These are phyloP conservation scores for Lecanicillium sp. DNA, from an alignment of 2,329 filamentous ascomycete genomes.

Conservation along the genomic window DNA sequence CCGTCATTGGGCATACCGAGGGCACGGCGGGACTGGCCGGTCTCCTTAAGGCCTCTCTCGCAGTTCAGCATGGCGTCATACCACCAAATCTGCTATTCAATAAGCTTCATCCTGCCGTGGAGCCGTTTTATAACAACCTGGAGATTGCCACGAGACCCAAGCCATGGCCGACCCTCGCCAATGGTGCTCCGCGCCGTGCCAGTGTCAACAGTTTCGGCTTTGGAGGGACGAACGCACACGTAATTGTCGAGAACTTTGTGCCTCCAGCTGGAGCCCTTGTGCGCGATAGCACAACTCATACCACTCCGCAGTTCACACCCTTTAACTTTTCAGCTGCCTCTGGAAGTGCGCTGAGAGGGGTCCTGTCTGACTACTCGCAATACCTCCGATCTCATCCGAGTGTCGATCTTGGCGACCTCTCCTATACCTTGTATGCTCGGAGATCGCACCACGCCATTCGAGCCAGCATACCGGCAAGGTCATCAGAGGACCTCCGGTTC, in stretches of 20 bases:
- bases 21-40: conserved; percentile 19
- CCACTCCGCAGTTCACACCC: no score
- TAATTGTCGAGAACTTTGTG: conserved; percentile 13
- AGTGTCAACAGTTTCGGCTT: conserved; percentile 20
- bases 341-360: no score
- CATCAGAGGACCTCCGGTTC: no score
- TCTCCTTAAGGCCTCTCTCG: conserved; percentile 16
- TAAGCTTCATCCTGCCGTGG: conserved; percentile 13
- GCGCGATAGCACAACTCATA: no score
- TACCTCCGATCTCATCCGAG: no score
- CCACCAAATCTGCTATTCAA: conserved; percentile 18
- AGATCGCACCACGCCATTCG: no score
- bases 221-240: conserved; percentile 18
- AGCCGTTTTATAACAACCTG: conserved; percentile 13
- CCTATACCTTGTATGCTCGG: no score
- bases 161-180: conserved; percentile 12
- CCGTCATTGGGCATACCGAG: conserved; percentile 20
- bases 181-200: conserved; percentile 3
- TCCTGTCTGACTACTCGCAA: no score
- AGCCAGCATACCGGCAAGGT: no score
- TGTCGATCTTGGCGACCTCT: no score
- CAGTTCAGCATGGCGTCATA: conserved; percentile 12
- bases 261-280: no score
- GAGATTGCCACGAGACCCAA: conserved; percentile 7
- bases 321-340: no score